Evolutionary conservation across 1,284 basidiomycete species (phyloP).

Genomic region (Rhodotorula sp.): DNA sequence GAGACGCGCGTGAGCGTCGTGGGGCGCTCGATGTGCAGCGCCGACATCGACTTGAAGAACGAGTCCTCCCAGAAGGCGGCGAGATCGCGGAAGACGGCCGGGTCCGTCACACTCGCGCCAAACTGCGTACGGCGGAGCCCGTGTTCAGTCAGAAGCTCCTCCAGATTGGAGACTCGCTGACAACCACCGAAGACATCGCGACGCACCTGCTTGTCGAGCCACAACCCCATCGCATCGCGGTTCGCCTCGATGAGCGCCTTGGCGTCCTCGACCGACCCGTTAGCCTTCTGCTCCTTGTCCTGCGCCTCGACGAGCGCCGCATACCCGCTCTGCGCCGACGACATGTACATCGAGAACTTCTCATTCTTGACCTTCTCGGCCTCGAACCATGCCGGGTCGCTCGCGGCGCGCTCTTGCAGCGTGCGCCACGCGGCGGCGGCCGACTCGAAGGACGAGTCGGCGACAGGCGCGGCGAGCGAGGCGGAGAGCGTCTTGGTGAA

Average conservation of each 20-base stretch:
- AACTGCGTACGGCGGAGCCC: slow-evolving; percentile 55
- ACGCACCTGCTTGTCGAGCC: slow-evolving; percentile 72
- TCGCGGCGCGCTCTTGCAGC: slow-evolving; percentile 56
- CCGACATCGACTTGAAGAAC: slow-evolving; percentile 92
- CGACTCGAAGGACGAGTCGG: slow-evolving; percentile 53
- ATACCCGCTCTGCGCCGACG: slow-evolving; percentile 56
- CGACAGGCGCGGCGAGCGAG: slow-evolving; percentile 56
- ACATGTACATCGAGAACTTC: slow-evolving; percentile 85
- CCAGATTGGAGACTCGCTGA: background rate
- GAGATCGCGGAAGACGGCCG: slow-evolving; percentile 77
- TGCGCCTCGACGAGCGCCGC: slow-evolving; percentile 29
- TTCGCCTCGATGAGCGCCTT: slow-evolving; percentile 69
- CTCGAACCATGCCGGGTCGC: slow-evolving; percentile 62
- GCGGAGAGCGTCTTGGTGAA: slow-evolving; percentile 64
- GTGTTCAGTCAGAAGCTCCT: background rate
- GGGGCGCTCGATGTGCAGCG: slow-evolving; percentile 80
- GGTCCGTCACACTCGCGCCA: slow-evolving; percentile 80
- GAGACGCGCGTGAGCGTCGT: slow-evolving; percentile 93
- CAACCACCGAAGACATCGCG: too few species aligned
- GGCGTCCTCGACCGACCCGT: slow-evolving; percentile 52
- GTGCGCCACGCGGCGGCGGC: slow-evolving; percentile 61
- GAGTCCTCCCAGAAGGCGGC: slow-evolving; percentile 86
- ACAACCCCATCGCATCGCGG: slow-evolving; percentile 70
- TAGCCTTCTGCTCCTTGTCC: slow-evolving; percentile 15
- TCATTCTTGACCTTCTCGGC: slow-evolving; percentile 75